phyloP scores from a whole-genome alignment of 352 stramenopile species.

The Phytophthora crassamura region DNA sequence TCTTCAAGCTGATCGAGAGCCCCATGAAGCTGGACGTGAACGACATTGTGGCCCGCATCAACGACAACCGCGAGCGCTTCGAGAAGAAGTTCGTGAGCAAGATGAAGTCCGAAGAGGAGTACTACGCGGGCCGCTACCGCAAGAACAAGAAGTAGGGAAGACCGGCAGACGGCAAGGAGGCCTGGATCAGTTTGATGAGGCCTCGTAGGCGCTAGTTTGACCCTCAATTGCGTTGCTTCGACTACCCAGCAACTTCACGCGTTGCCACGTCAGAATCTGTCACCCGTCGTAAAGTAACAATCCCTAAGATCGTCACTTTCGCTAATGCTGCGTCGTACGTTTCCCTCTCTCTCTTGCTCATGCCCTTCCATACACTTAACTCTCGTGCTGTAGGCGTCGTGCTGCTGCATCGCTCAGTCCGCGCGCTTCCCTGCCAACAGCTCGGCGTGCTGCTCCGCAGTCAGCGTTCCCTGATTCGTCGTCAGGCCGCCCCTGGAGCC shows the following conservation, averaged over 20 bases:
- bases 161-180: not conserved
- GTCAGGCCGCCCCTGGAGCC: slow-evolving; percentile 5
- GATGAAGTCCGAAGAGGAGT: slow-evolving; percentile 93
- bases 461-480: slow-evolving; percentile 10
- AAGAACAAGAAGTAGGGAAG: slow-evolving; percentile 58
- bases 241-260: not conserved
- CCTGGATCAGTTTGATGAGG: not conserved
- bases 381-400: slow-evolving; percentile 31
- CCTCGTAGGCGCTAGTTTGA: slow-evolving; percentile 18
- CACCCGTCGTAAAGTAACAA: slow-evolving; percentile 21
- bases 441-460: slow-evolving; percentile 9
- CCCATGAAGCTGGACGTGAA: slow-evolving; percentile 82
- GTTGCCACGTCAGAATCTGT: slow-evolving; percentile 31
- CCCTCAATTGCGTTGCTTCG: slow-evolving; percentile 20
- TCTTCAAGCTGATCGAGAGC: slow-evolving; percentile 84
- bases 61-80: slow-evolving; percentile 89
- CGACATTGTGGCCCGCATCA: slow-evolving; percentile 91
- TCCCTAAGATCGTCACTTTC: slow-evolving; percentile 8
- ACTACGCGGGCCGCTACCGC: slow-evolving; percentile 91
- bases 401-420: slow-evolving; percentile 26
- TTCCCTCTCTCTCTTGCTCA: not conserved
- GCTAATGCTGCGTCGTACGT: slow-evolving; percentile 43
- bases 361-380: not conserved
- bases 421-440: slow-evolving; percentile 23
- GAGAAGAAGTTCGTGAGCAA: slow-evolving; percentile 95